phyloP scores from a whole-genome alignment of 2,329 filamentous ascomycete species.

The Canariomyces notabilis region DNA sequence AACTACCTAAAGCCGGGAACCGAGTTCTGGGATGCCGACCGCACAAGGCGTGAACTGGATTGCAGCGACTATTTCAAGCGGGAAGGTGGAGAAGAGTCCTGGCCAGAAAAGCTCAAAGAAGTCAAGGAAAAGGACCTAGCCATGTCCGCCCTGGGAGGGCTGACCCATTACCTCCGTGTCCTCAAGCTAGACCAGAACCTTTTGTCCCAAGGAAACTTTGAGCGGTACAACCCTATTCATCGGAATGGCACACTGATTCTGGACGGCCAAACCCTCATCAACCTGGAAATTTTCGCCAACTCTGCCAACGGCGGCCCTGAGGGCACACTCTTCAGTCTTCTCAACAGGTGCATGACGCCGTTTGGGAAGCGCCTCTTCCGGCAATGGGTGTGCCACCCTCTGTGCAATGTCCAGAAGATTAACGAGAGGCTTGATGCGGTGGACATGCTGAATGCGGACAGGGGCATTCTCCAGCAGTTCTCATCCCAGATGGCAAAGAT shows the following conservation, averaged over 20 bases:
- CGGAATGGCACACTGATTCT: slow-evolving; percentile 87
- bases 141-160: slow-evolving; percentile 86
- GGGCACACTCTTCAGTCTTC: slow-evolving; percentile 81
- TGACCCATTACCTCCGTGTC: slow-evolving; percentile 79
- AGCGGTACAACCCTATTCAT: slow-evolving; percentile 84
- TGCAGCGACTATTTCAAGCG: slow-evolving; percentile 73
- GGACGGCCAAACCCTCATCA: slow-evolving; percentile 94
- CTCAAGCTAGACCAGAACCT: slow-evolving; percentile 86
- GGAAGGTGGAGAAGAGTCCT: slow-evolving; percentile 53
- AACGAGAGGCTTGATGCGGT: slow-evolving; percentile 93
- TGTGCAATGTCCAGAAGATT: slow-evolving; percentile 81
- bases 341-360: slow-evolving; percentile 92
- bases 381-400: slow-evolving; percentile 94
- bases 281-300: slow-evolving; percentile 95
- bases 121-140: slow-evolving; percentile 71
- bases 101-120: slow-evolving; percentile 71
- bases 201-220: slow-evolving; percentile 85
- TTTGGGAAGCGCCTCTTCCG: slow-evolving; percentile 95
- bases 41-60: slow-evolving; percentile 74
- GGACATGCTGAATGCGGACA: slow-evolving; percentile 83
- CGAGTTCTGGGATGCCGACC: slow-evolving; percentile 88
- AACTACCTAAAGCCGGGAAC: slow-evolving; percentile 81
- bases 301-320: slow-evolving; percentile 79
- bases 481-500: slow-evolving; percentile 83
- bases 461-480: slow-evolving; percentile 77